Evolutionary conservation across 306 rosid genomes (phyloP).

Genomic region (Castanea sativa): DNA sequence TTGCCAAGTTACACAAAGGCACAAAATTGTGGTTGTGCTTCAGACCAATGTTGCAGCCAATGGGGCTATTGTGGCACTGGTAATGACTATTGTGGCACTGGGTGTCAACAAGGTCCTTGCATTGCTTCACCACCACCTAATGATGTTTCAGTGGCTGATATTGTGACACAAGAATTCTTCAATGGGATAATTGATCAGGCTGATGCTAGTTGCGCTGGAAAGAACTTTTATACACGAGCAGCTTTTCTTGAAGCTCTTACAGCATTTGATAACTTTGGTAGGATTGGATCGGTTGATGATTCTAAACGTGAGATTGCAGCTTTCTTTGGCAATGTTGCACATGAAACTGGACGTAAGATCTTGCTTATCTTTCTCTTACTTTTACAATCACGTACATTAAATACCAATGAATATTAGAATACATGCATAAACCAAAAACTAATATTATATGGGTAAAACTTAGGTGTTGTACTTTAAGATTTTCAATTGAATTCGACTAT

Average conservation of each 20-base stretch:
- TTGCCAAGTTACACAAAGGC: background rate
- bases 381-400: too few species aligned
- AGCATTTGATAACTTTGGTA: conserved; percentile 30
- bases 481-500: too few species aligned
- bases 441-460: too few species aligned
- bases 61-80: conserved; percentile 20
- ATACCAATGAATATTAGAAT: too few species aligned
- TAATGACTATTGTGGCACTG: conserved; percentile 17
- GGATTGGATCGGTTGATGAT: conserved; percentile 38
- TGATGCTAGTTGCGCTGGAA: conserved; percentile 54
- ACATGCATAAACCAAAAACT: too few species aligned
- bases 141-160: conserved; percentile 7
- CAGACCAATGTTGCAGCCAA: conserved; percentile 23
- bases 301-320: conserved; percentile 86
- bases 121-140: background rate
- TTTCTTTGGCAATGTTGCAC: conserved; percentile 82
- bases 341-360: conserved; percentile 77
- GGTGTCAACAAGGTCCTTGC: conserved; percentile 26
- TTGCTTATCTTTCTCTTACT: background rate
- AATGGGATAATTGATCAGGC: conserved; percentile 34
- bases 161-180: conserved; percentile 25
- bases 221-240: conserved; percentile 50
- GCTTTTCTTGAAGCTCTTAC: conserved; percentile 22
- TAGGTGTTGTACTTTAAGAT: too few species aligned
- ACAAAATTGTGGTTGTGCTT: conserved; percentile 29